Evolutionary conservation across 306 rosid genomes (phyloP).

Genomic region (Arachis hypogaea): DNA sequence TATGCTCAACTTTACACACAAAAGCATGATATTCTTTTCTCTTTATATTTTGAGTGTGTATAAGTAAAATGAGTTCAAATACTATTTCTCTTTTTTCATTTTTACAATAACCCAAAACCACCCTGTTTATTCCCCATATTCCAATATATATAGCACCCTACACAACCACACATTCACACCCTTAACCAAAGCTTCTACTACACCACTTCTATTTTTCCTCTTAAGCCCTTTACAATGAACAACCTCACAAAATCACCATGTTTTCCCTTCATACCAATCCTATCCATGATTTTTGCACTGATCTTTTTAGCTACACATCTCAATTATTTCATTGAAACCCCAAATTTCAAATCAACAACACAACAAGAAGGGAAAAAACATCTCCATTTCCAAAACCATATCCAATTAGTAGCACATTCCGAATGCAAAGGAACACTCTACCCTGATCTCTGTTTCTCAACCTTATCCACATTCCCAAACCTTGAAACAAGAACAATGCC

Average conservation of each 20-base stretch:
- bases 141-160: background rate
- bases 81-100: background rate
- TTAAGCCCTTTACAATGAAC: constrained; percentile 4
- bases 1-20: no score
- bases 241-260: constrained; percentile 14
- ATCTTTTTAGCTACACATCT: no score
- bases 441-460: constrained; percentile 68
- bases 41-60: no score
- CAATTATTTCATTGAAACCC: no score
- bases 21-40: no score
- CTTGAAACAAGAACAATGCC: constrained; percentile 59
- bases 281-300: background rate
- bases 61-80: background rate
- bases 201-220: background rate
- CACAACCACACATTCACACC: constrained; percentile 26
- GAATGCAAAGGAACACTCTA: constrained; percentile 72
- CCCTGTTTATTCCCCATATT: constrained; percentile 14
- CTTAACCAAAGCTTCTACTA: background rate
- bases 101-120: constrained; percentile 14
- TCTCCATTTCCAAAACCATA: no score
- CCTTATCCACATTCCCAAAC: constrained; percentile 61
- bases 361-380: no score
- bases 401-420: background rate
- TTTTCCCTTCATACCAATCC: background rate
- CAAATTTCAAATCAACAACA: no score